Base-by-base conservation (phyloP, 768 basidiomycete genomes). In the Piloderma croceum region DNA sequence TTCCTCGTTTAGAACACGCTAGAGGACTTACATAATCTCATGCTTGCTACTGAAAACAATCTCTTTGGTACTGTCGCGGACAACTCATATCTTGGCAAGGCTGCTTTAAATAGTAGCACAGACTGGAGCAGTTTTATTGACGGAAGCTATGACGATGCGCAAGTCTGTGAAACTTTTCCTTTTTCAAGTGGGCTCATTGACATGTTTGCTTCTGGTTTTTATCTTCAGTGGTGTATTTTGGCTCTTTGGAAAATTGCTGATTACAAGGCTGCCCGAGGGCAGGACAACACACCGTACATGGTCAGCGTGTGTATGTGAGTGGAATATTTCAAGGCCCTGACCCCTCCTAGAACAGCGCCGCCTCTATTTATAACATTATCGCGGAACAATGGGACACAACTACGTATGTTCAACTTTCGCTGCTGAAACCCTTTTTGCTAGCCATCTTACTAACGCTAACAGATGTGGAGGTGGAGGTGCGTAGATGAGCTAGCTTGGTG, bases 231-330 rank as follows among this genome's bases (percentile, higher is more conserved):
- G 76, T 58, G 76, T 27, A 69, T 77, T 24, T 56, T 77, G n/a
- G 65, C 73, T 6, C 53, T 76, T 6, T 77, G 74, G 76, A 79
- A 76, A 56, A 71, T 78, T 6, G 69, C 62, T 0, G 76, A 79
- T 50, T 78, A 76, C 56, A 72, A 71, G 47, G 52, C 48, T 15
- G 54, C 56, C n/a, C 60, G 68, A 36, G 71, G 71, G 19, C 45
- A 58, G 45, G 46, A 53, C 34, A 33, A 20, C 22, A 33, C 32
- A n/a, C 20, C 31, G n/a, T 64, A 55, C 38, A 44, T 49, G 44
- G 52, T n/a, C n/a, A n/a, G n/a, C n/a, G n/a, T n/a, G n/a, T n/a
- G n/a, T n/a, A n/a, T n/a, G n/a, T n/a, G n/a, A n/a, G n/a, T n/a
- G n/a, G n/a, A n/a, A n/a, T n/a, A n/a, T n/a, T n/a, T n/a, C n/a